These are phyloP conservation scores for Colletotrichum musicola DNA, from an alignment of 2,329 filamentous ascomycete genomes.

Conservation along the genomic window DNA sequence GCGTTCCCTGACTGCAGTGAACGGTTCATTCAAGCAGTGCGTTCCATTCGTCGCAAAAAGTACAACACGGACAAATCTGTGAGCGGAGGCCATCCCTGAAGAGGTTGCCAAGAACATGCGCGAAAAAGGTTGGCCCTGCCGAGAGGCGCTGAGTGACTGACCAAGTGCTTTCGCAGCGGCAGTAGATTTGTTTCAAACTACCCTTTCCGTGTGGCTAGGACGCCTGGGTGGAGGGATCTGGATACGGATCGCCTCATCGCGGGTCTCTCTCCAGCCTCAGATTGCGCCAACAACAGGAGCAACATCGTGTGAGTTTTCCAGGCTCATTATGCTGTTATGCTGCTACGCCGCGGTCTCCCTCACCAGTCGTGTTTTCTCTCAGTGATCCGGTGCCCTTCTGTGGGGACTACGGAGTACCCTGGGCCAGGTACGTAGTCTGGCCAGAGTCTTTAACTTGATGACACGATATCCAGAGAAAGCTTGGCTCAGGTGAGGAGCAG, in stretches of 20 bases:
- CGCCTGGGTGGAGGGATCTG: slow-evolving; percentile 20
- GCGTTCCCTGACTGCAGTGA: slow-evolving; percentile 17
- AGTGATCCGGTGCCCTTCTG: not conserved
- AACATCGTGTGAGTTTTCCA: slow-evolving; percentile 15
- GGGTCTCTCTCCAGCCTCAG: slow-evolving; percentile 19
- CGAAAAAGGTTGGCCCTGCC: slow-evolving; percentile 20
- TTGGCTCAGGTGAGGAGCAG: slow-evolving; percentile 31
- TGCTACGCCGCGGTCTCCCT: slow-evolving; percentile 10
- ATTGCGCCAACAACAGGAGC: not conserved
- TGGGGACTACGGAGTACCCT: not conserved
- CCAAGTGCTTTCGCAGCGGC: slow-evolving; percentile 11
- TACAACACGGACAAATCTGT: slow-evolving; percentile 35
- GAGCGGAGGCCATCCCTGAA: slow-evolving; percentile 25
- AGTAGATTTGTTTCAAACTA: slow-evolving; percentile 34
- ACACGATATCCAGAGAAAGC: slow-evolving; percentile 34
- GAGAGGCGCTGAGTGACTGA: slow-evolving; percentile 9
- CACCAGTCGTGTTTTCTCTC: not conserved
- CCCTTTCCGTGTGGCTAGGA: slow-evolving; percentile 28
- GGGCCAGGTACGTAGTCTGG: not conserved
- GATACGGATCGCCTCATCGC: slow-evolving; percentile 24
- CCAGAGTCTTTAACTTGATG: slow-evolving; percentile 27
- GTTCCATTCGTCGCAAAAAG: slow-evolving; percentile 14
- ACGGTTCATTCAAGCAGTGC: slow-evolving; percentile 24
- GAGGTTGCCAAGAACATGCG: slow-evolving; percentile 17
- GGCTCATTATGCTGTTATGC: slow-evolving; percentile 29